Evolutionary conservation across 257 asterid species (phyloP).

Genomic region (Nicotiana obtusifolia): DNA sequence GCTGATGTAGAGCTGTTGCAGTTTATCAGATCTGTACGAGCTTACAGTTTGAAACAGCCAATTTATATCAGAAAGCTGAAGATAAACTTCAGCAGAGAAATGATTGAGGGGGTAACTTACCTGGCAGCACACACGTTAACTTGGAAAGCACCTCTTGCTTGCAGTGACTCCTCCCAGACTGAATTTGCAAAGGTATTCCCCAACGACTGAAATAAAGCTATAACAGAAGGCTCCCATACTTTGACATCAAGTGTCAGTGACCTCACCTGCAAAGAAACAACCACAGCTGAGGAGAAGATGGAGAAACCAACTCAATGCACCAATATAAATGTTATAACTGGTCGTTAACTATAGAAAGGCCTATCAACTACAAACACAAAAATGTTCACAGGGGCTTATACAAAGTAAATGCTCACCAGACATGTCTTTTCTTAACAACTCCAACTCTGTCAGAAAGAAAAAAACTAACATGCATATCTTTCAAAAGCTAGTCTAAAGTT

Average conservation of each 20-base stretch:
- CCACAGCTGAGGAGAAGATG: constrained; percentile 16
- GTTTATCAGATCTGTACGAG: constrained; percentile 61
- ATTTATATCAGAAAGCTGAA: constrained; percentile 15
- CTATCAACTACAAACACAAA: not conserved
- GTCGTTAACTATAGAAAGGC: not conserved
- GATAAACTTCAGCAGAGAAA: constrained; percentile 1
- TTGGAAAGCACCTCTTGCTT: constrained; percentile 64
- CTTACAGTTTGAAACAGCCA: constrained; percentile 40
- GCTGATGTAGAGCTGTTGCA: constrained; percentile 50
- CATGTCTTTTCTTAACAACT: not conserved
- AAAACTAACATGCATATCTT: not conserved
- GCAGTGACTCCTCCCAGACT: constrained; percentile 90
- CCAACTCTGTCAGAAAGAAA: not conserved
- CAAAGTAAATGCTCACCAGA: not conserved
- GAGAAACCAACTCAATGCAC: constrained; percentile 1
- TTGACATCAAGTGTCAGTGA: constrained; percentile 96
- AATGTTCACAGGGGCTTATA: not conserved
- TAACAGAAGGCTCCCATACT: constrained; percentile 97
- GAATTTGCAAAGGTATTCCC: constrained; percentile 89
- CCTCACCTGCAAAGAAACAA: constrained; percentile 60
- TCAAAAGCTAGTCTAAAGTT: not conserved
- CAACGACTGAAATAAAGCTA: constrained; percentile 81
- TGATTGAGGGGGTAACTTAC: constrained; percentile 34
- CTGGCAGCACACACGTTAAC: constrained; percentile 60
- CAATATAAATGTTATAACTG: not conserved